Conservation (phyloP, 768 basidiomycete species). For the Suillus clintonianus region DNA sequence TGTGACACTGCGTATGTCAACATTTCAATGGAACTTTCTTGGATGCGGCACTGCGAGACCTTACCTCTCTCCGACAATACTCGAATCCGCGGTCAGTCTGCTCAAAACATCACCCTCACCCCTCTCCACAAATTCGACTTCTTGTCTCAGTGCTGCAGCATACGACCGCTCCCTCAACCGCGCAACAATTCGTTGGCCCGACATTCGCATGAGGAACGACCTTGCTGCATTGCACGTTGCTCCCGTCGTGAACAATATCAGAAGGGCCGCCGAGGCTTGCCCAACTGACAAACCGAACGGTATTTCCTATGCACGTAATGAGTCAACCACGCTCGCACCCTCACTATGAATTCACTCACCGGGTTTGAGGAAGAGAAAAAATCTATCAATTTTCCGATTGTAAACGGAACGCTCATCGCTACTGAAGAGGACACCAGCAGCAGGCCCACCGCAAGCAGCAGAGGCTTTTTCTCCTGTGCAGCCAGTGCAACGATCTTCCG, state of each 20-base stretch:
- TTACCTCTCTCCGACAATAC: slow-evolving; percentile 91
- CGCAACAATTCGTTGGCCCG: slow-evolving; percentile 90
- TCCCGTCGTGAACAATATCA: slow-evolving; percentile 82
- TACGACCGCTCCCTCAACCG: slow-evolving; percentile 83
- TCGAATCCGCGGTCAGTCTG: slow-evolving; percentile 87
- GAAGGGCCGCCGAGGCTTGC: slow-evolving; percentile 74
- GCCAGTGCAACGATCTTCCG: slow-evolving; percentile 78
- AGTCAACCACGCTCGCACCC: neutral
- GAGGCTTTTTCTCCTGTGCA: slow-evolving; percentile 76
- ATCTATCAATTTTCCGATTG: slow-evolving; percentile 92
- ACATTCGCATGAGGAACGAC: slow-evolving; percentile 81
- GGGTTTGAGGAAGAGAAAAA: slow-evolving; percentile 77
- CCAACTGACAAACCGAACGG: slow-evolving; percentile 80
- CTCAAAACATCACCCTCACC: slow-evolving; percentile 95
- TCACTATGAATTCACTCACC: slow-evolving; percentile 38
- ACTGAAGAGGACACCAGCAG: slow-evolving; percentile 87
- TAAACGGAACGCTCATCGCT: slow-evolving; percentile 90
- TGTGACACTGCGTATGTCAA: slow-evolving; percentile 53
- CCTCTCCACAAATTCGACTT: slow-evolving; percentile 90
- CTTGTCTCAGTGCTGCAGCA: slow-evolving; percentile 80
- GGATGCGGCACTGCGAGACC: neutral
- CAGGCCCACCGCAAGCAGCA: slow-evolving; percentile 75
- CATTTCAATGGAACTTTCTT: slow-evolving; percentile 2
- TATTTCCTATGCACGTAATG: slow-evolving; percentile 51
- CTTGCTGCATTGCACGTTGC: slow-evolving; percentile 85